Evolutionary conservation across 1,284 basidiomycete species (phyloP), one percentile per base, ranked within the genome.

Genomic region (Singerocomus rubriflavus): DNA sequence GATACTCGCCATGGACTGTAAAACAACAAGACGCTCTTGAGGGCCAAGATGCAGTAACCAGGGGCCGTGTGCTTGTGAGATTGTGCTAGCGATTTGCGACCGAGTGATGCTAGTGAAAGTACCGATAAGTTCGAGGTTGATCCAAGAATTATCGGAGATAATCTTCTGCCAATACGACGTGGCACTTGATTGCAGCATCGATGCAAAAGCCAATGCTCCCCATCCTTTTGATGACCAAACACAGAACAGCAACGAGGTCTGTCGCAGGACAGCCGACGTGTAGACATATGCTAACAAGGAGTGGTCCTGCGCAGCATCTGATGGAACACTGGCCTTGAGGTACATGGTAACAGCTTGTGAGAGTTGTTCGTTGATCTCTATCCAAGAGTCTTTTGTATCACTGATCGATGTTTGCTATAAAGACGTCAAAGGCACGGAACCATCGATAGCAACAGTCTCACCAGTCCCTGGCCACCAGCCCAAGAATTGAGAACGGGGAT

Each of bases 201-300:
- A 81, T 13, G 82, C 83, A 56, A 93, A 85, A 4, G 91, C 85
- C 29, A 89, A 75, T 0, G 83, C 81, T 8, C 89, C 89, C 89
- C 90, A 93, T 25, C 92, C 93, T 63, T 91, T 91, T 2, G 87
- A 80, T 30, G 85, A 84, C 89, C 91, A 95, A 14, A 91, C 75
- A 27, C 86, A 74, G 58, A 91, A 85, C 17, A 91, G 71, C 33
- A 91, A 73, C 6, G 79, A 77, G 5, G 84, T 71, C 59, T 90
- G 87, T 34, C 88, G 79, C 10, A 91, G 72, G 47, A 88, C 75
- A 47, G 81, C 80, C 38, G 74, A 79, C 45, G 75, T 77, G 65
- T 88, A 89, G 17, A 90, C 72, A 62, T 84, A 80, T 6, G 84
- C 73, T 34, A 89, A 71, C 43, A 88, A 70, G 17, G 83, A 74